Percentiles rank a stretch among this genome's conserved stretches.
Conservation (phyloP, 768 basidiomycete species). For the Solioccasus polychromus region DNA sequence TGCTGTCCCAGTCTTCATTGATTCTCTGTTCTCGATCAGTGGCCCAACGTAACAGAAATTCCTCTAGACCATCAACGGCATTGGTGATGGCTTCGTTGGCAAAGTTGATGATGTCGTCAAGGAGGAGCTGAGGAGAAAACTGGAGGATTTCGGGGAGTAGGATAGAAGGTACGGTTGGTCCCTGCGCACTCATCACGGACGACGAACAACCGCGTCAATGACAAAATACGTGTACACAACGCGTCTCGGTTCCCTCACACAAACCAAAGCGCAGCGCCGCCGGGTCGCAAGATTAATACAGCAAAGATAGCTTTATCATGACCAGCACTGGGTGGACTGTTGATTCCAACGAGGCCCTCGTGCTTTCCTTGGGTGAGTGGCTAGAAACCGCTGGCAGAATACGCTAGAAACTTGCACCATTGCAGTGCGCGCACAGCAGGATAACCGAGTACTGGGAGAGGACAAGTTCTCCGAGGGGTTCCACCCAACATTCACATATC, state of each 20-base stretch:
- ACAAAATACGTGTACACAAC: slow-evolving; percentile 28
- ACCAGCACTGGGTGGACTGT: slow-evolving; percentile 61
- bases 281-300: no score
- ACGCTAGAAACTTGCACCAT: not conserved
- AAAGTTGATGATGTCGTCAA: slow-evolving; percentile 84
- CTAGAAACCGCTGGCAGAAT: not conserved
- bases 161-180: slow-evolving; percentile 25
- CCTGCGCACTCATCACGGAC: slow-evolving; percentile 26
- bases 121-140: slow-evolving; percentile 79
- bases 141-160: slow-evolving; percentile 58
- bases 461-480: slow-evolving; percentile 67
- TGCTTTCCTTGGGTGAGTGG: slow-evolving; percentile 65
- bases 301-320: no score
- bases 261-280: not conserved
- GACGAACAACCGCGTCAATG: not conserved
- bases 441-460: slow-evolving; percentile 53
- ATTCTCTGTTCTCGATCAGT: slow-evolving; percentile 54
- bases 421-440: slow-evolving; percentile 68
- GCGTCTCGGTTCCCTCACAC: slow-evolving; percentile 10
- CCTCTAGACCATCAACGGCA: slow-evolving; percentile 77
- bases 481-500: slow-evolving; percentile 91
- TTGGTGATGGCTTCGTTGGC: slow-evolving; percentile 77
- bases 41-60: slow-evolving; percentile 71
- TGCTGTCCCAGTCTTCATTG: slow-evolving; percentile 52
- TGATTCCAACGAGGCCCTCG: slow-evolving; percentile 75